Percentiles rank a stretch among this genome's conserved stretches.
These are phyloP conservation scores for Trichophaea hybrida DNA, from an alignment of 2,329 filamentous ascomycete genomes.

Conservation along the genomic window DNA sequence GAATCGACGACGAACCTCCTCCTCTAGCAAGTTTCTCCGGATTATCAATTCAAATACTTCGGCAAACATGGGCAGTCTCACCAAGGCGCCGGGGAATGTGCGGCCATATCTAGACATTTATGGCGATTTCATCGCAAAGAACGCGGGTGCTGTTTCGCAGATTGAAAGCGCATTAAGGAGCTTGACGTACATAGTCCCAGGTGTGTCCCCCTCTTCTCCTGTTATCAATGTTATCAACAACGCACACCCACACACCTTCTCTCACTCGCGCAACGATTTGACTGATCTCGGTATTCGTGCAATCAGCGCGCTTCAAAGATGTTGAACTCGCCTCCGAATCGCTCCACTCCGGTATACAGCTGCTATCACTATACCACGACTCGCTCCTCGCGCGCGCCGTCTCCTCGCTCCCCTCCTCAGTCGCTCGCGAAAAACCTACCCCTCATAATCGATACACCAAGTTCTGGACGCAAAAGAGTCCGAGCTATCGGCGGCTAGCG, in stretches of 20 bases:
- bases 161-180: conserved; percentile 88
- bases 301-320: conserved; percentile 65
- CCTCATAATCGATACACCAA: conserved; percentile 52
- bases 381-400: conserved; percentile 57
- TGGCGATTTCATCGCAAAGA: conserved; percentile 85
- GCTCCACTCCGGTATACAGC: conserved; percentile 72
- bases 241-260: not conserved
- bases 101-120: conserved; percentile 39
- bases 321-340: conserved; percentile 92
- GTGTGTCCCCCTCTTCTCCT: conserved; percentile 32
- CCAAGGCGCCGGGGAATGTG: not conserved
- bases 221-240: not conserved
- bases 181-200: conserved; percentile 89
- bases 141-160: conserved; percentile 82
- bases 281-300: not conserved
- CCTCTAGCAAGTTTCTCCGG: not conserved
- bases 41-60: not conserved
- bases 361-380: conserved; percentile 88
- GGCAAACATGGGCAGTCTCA: not conserved
- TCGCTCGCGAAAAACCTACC: conserved; percentile 29
- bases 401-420: conserved; percentile 34
- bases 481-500: conserved; percentile 66
- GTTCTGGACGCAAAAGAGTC: conserved; percentile 49
- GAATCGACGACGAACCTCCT: not conserved
- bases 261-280: not conserved